Conservation (phyloP, 192 early-diverging fungal species). For the Coemansia umbellata region DNA sequence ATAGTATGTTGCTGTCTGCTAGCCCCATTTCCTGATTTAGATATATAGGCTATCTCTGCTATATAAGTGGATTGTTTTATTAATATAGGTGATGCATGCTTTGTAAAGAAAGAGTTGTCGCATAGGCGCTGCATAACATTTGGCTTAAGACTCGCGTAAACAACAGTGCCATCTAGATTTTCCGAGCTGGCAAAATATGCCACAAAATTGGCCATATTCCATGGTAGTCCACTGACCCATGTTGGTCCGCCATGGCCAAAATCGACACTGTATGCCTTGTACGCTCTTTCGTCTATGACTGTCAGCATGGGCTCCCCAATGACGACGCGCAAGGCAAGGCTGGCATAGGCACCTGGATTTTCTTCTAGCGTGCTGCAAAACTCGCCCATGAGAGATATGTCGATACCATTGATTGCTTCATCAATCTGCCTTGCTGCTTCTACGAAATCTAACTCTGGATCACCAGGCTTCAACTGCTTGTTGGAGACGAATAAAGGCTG, state of each 20-base stretch:
- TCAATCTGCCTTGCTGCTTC: neutral
- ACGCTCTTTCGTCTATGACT: constrained; percentile 27
- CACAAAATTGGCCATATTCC: constrained; percentile 33
- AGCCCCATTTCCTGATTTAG: too few relatives aligned
- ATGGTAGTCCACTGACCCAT: constrained; percentile 30
- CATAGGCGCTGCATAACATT: constrained; percentile 3
- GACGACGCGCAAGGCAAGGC: constrained; percentile 4
- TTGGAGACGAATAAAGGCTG: constrained; percentile 1
- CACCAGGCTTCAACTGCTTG: neutral
- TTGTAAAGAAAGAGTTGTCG: constrained; percentile 13
- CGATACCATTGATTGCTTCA: constrained; percentile 1
- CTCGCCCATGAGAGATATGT: constrained; percentile 4
- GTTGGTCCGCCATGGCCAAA: constrained; percentile 37
- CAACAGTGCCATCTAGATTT: constrained; percentile 3
- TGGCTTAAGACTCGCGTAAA: constrained; percentile 18
- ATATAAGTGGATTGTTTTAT: neutral
- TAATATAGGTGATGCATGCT: constrained; percentile 9
- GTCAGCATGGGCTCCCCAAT: constrained; percentile 2
- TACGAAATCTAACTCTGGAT: constrained; percentile 4
- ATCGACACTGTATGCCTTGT: constrained; percentile 15
- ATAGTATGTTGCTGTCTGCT: too few relatives aligned
- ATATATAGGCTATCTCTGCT: too few relatives aligned
- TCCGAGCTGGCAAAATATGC: constrained; percentile 12
- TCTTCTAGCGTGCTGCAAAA: constrained; percentile 13
- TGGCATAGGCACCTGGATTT: constrained; percentile 11